Base-by-base conservation (phyloP, 2,329 filamentous ascomycete species). In the Neopestalotiopsis sp. region DNA sequence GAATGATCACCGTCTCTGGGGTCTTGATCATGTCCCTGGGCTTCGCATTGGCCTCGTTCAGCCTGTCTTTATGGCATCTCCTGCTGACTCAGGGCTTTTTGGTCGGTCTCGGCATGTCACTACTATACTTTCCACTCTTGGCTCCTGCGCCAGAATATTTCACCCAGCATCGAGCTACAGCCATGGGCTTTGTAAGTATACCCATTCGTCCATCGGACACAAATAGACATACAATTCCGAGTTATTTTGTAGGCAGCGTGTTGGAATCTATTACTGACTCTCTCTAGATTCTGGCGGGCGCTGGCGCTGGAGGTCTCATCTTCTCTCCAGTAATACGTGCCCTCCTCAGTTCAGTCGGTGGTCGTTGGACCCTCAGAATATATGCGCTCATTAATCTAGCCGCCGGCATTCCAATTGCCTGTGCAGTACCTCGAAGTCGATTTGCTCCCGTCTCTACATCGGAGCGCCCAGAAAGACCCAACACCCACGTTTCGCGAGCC, bases 81-180 rank as follows among this genome's bases (percentile, higher is more conserved):
- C 70, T 85, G 17, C 73, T 82, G 4, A 83, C 81, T 2, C 83
- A 85, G 73, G 83, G 83, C 1, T 71, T 84, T 12, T 71, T 84
- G 13, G 79, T 81, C 57, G 83, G 83, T 7, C 61, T 83, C 20
- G 83, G 83, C n/a, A 80, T 79, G 72, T 84, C 81, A 12, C 74
- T 85, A 49, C 68, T 84, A 28, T 82, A 83, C 67, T 84, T 82
- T 66, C 80, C 82, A 9, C 77, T 86, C 34, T 73, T 85, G 3
- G 80, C 79, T 14, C 81, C 83, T 3, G 82, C 84, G 10, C 84
- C 85, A 0, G 84, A 86, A 72, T 87, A 85, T 71, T 87, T 86
- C 70, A 80, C 78, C 42, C 78, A 76, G n/a, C 82, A 84, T 69
- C 80, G 83, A 6, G 84, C 83, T 1, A 81, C 80, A 5, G 83